phyloP scores from a whole-genome alignment of 306 rosid genomes.

The Ceratonia siliqua region DNA sequence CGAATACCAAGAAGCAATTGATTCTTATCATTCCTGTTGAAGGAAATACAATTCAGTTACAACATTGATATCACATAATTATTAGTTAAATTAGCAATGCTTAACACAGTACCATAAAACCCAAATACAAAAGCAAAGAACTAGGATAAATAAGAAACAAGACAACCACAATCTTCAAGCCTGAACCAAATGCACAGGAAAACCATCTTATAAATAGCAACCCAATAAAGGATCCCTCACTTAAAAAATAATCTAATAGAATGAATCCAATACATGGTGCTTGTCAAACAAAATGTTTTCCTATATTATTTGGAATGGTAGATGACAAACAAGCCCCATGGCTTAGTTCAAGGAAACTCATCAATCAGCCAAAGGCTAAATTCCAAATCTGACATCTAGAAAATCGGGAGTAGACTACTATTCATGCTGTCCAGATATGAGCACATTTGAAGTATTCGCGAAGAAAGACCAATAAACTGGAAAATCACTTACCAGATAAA shows the following conservation, averaged over 20 bases:
- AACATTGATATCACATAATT: not conserved
- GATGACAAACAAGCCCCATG: not conserved
- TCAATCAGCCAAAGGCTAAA: not conserved
- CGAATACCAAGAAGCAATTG: slow-evolving; percentile 93
- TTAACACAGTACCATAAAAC: not conserved
- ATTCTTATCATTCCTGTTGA: slow-evolving; percentile 86
- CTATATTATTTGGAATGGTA: not conserved
- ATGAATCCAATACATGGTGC: not conserved
- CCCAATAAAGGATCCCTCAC: not conserved
- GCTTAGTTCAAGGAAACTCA: not conserved
- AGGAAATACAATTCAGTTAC: slow-evolving; percentile 19
- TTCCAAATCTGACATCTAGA: not conserved
- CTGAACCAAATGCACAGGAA: not conserved
- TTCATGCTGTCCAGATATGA: not conserved
- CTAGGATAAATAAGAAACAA: not conserved
- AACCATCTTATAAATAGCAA: not conserved
- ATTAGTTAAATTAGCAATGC: not conserved
- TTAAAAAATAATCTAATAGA: not conserved
- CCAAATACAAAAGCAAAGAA: not conserved
- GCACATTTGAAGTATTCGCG: no score
- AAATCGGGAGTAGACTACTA: not conserved
- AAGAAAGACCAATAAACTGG: not conserved
- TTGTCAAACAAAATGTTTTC: not conserved
- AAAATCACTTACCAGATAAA: slow-evolving; percentile 78
- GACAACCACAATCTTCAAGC: not conserved